Base-by-base conservation (phyloP, 306 rosid genomes). In the Rosa chinensis region DNA sequence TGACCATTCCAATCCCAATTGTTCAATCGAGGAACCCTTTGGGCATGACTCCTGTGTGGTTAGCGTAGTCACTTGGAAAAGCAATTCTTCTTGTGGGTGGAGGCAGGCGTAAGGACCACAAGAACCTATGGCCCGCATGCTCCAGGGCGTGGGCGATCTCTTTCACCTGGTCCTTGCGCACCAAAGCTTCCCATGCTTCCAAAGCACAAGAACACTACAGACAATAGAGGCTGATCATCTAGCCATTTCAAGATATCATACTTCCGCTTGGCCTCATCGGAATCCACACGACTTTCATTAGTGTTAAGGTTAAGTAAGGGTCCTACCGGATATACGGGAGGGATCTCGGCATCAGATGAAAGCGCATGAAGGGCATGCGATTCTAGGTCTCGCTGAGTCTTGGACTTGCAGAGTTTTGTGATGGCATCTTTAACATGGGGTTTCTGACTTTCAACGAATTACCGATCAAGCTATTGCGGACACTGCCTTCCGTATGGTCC, bases 191-290 rank as follows among this genome's bases (percentile, higher is more conserved):
- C 91, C 79, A 32, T 28, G 79, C 89, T 85, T 48, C 89, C 91
- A 5, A 88, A 88, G 81, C 92, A 88, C 32, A 93, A 66, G 83
- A 87, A 90, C 23, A 90, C 23, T 9, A 93, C 94, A 0, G 96
- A 93, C 2, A 76, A 78, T 23, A 68, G 82, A 35, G 92, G 91
- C 71, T 90, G 96, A 4, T 78, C 40, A 25, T 93, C 89, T 3
- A 93, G 91, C 97, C 97, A 92, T 4, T 69, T 49, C n/a, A 92
- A 8, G 20, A 82, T 61, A 4, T 64, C 79, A 1, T n/a, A 16
- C 11, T 59, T 74, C 61, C 20, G 1, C 61, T 55, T 20, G 0
- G 25, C 18, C 37, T 76, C 20, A 1, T 56, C 45, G 8, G 32
- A 21, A 44, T 12, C 28, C 43, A 21, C 39, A 55, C 11, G 11